Evolutionary conservation across 108 stramenopile genomes (phyloP).

Genomic region (Cyclotella sp.): DNA sequence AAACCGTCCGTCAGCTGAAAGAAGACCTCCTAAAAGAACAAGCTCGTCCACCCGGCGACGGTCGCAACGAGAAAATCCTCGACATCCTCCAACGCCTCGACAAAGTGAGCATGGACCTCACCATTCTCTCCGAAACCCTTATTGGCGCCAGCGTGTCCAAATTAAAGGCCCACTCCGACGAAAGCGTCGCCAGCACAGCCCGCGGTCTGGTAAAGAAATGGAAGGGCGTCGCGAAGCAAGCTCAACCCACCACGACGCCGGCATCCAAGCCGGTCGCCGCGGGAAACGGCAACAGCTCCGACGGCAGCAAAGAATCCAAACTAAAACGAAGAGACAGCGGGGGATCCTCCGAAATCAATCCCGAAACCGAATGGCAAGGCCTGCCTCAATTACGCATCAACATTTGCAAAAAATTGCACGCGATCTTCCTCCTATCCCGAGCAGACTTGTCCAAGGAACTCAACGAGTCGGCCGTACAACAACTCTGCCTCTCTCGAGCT

Average conservation of each 20-base stretch:
- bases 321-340: slow-evolving; percentile 40
- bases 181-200: slow-evolving; percentile 56
- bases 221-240: slow-evolving; percentile 80
- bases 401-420: slow-evolving; percentile 76
- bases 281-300: slow-evolving; percentile 4
- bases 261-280: slow-evolving; percentile 19
- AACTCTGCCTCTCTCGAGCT: slow-evolving; percentile 66
- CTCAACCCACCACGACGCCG: slow-evolving; percentile 28
- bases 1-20: slow-evolving; percentile 72
- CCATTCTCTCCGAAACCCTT: slow-evolving; percentile 75
- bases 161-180: slow-evolving; percentile 68
- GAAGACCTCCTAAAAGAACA: slow-evolving; percentile 72
- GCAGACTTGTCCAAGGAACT: slow-evolving; percentile 64
- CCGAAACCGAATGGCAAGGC: slow-evolving; percentile 64
- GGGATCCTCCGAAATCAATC: slow-evolving; percentile 34
- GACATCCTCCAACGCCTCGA: slow-evolving; percentile 83
- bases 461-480: slow-evolving; percentile 71
- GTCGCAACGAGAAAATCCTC: slow-evolving; percentile 64
- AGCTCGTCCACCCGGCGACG: slow-evolving; percentile 50
- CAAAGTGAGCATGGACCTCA: slow-evolving; percentile 63
- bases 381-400: slow-evolving; percentile 72
- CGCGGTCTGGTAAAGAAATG: slow-evolving; percentile 86
- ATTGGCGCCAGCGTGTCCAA: slow-evolving; percentile 85
- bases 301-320: slow-evolving; percentile 6
- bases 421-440: slow-evolving; percentile 56